These are phyloP conservation scores for Telfairia occidentalis DNA, from an alignment of 331 rosid genomes.

Conservation along the genomic window DNA sequence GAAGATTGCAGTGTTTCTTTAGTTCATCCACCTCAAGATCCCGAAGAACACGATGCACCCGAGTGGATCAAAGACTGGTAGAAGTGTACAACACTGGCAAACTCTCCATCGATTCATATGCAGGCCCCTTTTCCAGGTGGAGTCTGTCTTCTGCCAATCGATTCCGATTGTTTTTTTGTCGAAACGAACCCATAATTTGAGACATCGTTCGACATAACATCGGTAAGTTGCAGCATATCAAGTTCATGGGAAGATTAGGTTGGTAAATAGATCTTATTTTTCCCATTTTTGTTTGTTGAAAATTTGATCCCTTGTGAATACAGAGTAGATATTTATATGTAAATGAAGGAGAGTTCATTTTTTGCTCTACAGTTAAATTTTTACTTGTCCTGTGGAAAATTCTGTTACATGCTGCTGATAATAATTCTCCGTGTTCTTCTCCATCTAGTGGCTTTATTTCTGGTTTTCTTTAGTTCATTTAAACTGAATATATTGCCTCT, in stretches of 20 bases:
- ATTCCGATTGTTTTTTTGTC: neutral
- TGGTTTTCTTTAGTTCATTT: neutral
- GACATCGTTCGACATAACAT: neutral
- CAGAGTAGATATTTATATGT: neutral
- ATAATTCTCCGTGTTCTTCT: neutral
- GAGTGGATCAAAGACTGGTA: slow-evolving; percentile 97
- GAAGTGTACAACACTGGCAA: slow-evolving; percentile 16
- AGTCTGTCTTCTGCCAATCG: neutral
- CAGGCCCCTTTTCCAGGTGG: slow-evolving; percentile 20
- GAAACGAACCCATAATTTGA: neutral
- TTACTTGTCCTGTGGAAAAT: neutral
- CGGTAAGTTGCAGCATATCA: neutral
- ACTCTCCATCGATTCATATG: slow-evolving; percentile 5
- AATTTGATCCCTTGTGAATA: slow-evolving; percentile 1
- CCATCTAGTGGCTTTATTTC: neutral
- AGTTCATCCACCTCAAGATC: slow-evolving; percentile 37
- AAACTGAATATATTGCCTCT: neutral
- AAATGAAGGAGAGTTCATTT: slow-evolving; percentile 8
- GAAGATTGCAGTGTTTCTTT: slow-evolving; percentile 43
- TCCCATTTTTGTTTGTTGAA: neutral
- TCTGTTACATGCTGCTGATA: neutral
- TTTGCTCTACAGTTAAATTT: neutral
- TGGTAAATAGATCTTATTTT: neutral
- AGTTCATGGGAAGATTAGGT: neutral
- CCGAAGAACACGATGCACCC: slow-evolving; percentile 37